Base-by-base conservation (phyloP, 176 grass and related monocot genomes). In the Alopecurus myosuroides region DNA sequence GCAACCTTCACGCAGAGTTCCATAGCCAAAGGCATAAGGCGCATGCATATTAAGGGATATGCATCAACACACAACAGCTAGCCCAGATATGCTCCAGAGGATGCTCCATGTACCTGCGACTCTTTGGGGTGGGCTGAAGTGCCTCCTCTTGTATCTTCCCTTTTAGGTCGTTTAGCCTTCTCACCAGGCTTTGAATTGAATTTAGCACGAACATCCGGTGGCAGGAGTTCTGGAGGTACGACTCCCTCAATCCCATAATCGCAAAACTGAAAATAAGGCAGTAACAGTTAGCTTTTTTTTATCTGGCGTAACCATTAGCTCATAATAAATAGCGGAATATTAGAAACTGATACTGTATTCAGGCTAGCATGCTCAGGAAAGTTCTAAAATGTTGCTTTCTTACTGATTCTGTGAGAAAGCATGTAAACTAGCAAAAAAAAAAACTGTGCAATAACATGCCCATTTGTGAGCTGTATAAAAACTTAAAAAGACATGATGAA, bases 161-260 rank as follows among this genome's bases (percentile, higher is more conserved):
- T 90, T 84, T 88, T 99, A 55, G 90, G 69, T 33, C 97, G 87
- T 87, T 95, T 99, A 31, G 50, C 81, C 88, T 90, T 99, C 25
- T 99, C 93, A 10, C 40, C 57, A 45, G 89, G 89, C 82, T 88
- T 99, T 1, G 91, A 83, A 15, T 88, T 85, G 76, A 95, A 92
- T 77, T 90, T 99, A 36, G 89, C 76, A 52, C 90, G 90, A 31
- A 96, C 88, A 31, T 96, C 93, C 29, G 83, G 78, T 66, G 93
- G 93, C 71, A 96, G 41, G 7, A 98, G 91, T 62, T 98, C 97
- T 18, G 85, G 88, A 72, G 97, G 93, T 46, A 99, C 93, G 65
- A 92, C 91, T 74, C 97, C 97, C 92, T 99, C 97, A 3, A 95
- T 92, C 46, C 97, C 97, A 9, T 95, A 89, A 30, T 95, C 96